phyloP scores from a whole-genome alignment of 176 grass and related monocot species.

The Pharus latifolius region DNA sequence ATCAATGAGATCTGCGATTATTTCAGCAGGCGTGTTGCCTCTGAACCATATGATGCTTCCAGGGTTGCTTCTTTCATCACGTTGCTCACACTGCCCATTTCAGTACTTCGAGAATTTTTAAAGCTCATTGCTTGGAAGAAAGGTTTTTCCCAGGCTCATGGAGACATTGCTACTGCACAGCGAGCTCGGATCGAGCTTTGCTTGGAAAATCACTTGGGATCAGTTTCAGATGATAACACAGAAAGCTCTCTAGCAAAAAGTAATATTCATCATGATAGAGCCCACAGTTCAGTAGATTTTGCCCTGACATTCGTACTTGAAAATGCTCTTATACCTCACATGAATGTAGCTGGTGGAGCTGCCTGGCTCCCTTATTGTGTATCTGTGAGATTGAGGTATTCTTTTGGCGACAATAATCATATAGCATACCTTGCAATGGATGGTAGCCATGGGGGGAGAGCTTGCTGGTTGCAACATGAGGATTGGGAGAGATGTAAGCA shows the following conservation, averaged over 20 bases:
- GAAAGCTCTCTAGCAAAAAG: conserved; percentile 63
- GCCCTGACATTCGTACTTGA: conserved; percentile 95
- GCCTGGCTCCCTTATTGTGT: conserved; percentile 97
- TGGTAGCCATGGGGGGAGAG: conserved; percentile 90
- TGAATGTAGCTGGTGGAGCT: conserved; percentile 93
- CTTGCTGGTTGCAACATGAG: conserved; percentile 78
- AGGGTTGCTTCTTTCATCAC: conserved; percentile 98
- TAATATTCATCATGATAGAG: conserved; percentile 83
- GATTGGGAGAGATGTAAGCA: conserved; percentile 96
- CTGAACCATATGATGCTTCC: conserved; percentile 95
- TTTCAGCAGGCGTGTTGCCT: conserved; percentile 91
- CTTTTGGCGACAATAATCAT: conserved; percentile 73
- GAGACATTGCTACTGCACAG: conserved; percentile 81
- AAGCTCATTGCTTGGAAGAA: conserved; percentile 98
- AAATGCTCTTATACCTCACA: conserved; percentile 72
- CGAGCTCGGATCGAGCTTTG: conserved; percentile 90
- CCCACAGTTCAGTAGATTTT: conserved; percentile 76
- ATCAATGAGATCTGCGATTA: conserved; percentile 98
- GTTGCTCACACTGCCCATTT: conserved; percentile 84
- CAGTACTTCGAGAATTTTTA: conserved; percentile 73
- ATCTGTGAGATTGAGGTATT: conserved; percentile 77
- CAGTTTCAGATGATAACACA: conserved; percentile 33
- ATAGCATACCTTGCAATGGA: conserved; percentile 73
- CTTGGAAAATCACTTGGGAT: conserved; percentile 91
- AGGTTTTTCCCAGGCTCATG: conserved; percentile 65